Conservation (phyloP, 805 yeast species). For the Schwanniomyces pseudopolymorphus region DNA sequence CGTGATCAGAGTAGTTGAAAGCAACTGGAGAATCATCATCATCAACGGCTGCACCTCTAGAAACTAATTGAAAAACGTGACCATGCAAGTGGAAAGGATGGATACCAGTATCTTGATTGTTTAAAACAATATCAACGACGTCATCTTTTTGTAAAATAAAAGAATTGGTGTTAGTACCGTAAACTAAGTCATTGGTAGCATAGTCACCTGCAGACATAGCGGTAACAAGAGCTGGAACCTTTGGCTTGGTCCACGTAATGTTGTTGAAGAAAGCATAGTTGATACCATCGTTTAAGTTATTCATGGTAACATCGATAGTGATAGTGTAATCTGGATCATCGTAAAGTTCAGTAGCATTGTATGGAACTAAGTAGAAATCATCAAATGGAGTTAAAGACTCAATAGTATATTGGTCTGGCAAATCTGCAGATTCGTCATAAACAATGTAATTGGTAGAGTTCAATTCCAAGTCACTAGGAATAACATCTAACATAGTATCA, state of each 20-base stretch:
- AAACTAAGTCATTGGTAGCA: constrained; percentile 60
- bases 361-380: constrained; percentile 75
- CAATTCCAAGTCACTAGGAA: constrained; percentile 56
- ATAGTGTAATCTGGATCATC: constrained; percentile 64
- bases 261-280: constrained; percentile 77
- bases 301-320: constrained; percentile 61
- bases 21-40: constrained; percentile 54
- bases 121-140: constrained; percentile 71
- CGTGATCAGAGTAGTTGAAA: constrained; percentile 39
- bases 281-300: constrained; percentile 69
- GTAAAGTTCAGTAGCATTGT: constrained; percentile 47
- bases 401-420: constrained; percentile 20
- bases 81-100: constrained; percentile 83
- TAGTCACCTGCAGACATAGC: constrained; percentile 60
- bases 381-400: constrained; percentile 51
- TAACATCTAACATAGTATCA: constrained; percentile 63
- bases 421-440: constrained; percentile 39
- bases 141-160: constrained; percentile 60
- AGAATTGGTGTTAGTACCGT: constrained; percentile 70
- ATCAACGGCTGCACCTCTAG: constrained; percentile 49
- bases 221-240: constrained; percentile 67
- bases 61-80: constrained; percentile 63
- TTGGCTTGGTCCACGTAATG: constrained; percentile 62
- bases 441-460: constrained; percentile 56
- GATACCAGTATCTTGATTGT: constrained; percentile 77